Base-by-base conservation (phyloP, 805 yeast species). In the Yamadazyma scolyti region DNA sequence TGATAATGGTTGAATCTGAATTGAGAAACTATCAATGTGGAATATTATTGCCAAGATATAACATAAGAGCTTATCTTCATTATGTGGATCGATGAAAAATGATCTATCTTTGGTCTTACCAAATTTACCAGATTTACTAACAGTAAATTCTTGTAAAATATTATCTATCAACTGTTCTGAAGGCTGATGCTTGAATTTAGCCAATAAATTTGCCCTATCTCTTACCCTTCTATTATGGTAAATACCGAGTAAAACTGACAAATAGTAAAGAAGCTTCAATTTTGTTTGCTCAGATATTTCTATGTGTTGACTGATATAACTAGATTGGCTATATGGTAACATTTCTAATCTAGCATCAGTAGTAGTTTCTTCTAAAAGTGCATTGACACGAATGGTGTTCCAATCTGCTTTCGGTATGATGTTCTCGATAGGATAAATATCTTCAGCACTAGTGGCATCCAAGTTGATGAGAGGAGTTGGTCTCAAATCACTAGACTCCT, bases 1-100 rank as follows among this genome's bases (percentile, higher is more conserved):
- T 2, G 96, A 90, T 43, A 90, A 61, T 13, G 95, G 94, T 3
- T 84, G 71, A 23, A 88, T 60, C 46, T 84, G 93, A 12, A 86
- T 75, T 41, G 73, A 65, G 61, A 77, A 90, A 38, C 75, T 78
- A 54, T 86, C 86, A 34, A 89, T 68, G 54, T 82, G 90, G 51
- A 93, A 63, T 23, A 83, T 68, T 23, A 82, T 59, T 5, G 82
- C 83, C 39, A 93, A 63, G 28, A 88, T 65, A 58, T 77, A 82
- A 58, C 96, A 83, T 43, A 93, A 65, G 28, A 93, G 66, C 59
- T 82, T 87, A 60, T 87, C 96, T 56, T 87, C 96, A 50, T 77
- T 75, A 47, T 76, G 81, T 23, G 97, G 96, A 51, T 93, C 97
- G 39, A 93, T 75, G 40, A 74, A 67, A 54, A 75, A 90, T n/a